A percentile compares a stretch with the other conserved stretches of the same genome.
Evolutionary conservation across 495 filamentous ascomycete species (phyloP).

Genomic region (Chaetomidium leptoderma): DNA sequence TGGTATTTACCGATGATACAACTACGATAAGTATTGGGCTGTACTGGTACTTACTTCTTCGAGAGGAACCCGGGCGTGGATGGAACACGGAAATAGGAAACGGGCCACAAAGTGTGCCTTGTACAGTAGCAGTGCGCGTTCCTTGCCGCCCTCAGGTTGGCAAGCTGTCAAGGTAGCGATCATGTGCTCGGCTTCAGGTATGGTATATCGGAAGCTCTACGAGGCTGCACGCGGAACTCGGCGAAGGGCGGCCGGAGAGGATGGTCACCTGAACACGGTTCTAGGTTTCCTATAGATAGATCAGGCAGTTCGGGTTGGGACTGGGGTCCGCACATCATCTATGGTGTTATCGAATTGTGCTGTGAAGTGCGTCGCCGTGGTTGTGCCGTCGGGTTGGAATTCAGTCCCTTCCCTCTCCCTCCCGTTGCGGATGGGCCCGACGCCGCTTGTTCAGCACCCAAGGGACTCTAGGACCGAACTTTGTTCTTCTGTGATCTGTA

Average conservation of each 20-base stretch:
- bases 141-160: background rate
- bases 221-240: background rate
- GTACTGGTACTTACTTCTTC: conserved; percentile 6
- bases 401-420: background rate
- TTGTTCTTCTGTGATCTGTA: background rate
- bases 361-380: background rate
- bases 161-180: background rate
- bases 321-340: background rate
- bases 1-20: too few species aligned
- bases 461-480: background rate
- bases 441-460: background rate
- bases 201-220: background rate
- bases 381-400: background rate
- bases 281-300: conserved; percentile 3
- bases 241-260: background rate
- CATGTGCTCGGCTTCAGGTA: background rate
- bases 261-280: background rate
- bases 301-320: background rate
- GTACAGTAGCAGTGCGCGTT: background rate
- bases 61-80: background rate
- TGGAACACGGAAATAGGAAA: background rate
- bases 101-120: background rate
- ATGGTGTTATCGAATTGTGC: background rate
- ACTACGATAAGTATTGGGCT: background rate
- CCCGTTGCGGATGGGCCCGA: background rate